Percentiles rank a stretch among this genome's conserved stretches.
phyloP scores from a whole-genome alignment of 1,139 yeast genomes.

The Scheffersomyces segobiensis region DNA sequence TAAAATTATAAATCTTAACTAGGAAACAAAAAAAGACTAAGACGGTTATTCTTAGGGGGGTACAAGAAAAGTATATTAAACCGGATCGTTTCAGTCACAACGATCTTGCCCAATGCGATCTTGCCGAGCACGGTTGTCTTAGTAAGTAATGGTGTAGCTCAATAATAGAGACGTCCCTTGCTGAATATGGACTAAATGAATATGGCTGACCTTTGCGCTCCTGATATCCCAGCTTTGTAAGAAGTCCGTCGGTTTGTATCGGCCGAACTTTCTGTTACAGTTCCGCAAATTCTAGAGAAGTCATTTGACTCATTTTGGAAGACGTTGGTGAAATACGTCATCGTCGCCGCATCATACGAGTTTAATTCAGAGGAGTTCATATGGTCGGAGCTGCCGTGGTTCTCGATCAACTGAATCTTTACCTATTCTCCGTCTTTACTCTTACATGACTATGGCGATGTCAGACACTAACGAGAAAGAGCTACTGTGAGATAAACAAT shows the following conservation, averaged over 20 bases:
- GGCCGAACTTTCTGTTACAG: background rate
- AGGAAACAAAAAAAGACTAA: background rate
- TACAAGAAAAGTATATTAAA: background rate
- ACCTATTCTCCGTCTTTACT: background rate
- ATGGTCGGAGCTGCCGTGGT: background rate
- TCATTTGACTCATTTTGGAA: background rate
- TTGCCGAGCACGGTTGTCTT: background rate
- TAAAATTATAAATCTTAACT: background rate
- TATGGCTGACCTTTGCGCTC: background rate
- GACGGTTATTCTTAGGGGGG: background rate
- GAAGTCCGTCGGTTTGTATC: background rate
- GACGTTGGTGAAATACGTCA: background rate
- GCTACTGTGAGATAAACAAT: background rate
- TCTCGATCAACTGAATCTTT: background rate
- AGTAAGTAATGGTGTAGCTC: background rate
- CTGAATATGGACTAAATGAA: background rate
- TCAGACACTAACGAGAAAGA: background rate
- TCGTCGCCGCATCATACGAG: background rate
- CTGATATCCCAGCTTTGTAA: background rate
- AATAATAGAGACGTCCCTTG: background rate
- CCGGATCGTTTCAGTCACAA: background rate
- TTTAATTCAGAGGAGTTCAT: background rate
- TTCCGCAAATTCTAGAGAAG: background rate
- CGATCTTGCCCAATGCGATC: background rate
- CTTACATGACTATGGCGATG: background rate